Evolutionary conservation across 129 eudicot genomes (phyloP), one percentile per base, ranked within the genome.

Genomic region (Cynara cardunculus): DNA sequence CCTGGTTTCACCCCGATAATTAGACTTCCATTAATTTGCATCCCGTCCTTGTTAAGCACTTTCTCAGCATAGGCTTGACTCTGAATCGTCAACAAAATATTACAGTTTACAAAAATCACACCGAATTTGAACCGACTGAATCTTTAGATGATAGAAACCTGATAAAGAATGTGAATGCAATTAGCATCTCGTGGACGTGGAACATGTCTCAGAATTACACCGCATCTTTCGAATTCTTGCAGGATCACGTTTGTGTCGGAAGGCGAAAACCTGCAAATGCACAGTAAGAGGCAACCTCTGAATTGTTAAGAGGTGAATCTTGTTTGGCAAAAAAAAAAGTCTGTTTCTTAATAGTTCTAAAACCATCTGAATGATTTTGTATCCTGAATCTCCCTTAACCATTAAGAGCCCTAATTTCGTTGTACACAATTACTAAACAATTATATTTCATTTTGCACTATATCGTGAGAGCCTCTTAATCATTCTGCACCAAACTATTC

Each of bases 151-250:
- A 41, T 41, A 10, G 2, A 41, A 41, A 95, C 99, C 99, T 92
- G 97, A 84, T 90, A 95, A n/a, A 95, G 91, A 87, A 95, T 90
- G 87, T 95, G 94, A 93, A 95, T 89, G 97, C 99, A 95, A 61
- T 95, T 95, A 78, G 97, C 97, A 77, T 90, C 91, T 80, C 97
- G 84, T 67, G 99, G 99, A 21, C 97, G 97, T 21, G 91, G 97
- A 70, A 95, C 89, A 65, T 92, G 99, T 41, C 90, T 92, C 49
- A 95, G 81, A 80, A 95, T 87, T 21, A 90, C 85, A 25, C 99
- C 99, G 78, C 97, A 95, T 73, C 87, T 95, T 66, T 95, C 99
- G 53, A 95, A 95, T 89, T 95, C 99, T 85, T 97, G 85, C 49
- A 95, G 64, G 56, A 95, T 97, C 56, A 92, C 78, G 83, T 95